Evolutionary conservation across 1,284 basidiomycete species (phyloP).

Genomic region (Pterulicium gracile): DNA sequence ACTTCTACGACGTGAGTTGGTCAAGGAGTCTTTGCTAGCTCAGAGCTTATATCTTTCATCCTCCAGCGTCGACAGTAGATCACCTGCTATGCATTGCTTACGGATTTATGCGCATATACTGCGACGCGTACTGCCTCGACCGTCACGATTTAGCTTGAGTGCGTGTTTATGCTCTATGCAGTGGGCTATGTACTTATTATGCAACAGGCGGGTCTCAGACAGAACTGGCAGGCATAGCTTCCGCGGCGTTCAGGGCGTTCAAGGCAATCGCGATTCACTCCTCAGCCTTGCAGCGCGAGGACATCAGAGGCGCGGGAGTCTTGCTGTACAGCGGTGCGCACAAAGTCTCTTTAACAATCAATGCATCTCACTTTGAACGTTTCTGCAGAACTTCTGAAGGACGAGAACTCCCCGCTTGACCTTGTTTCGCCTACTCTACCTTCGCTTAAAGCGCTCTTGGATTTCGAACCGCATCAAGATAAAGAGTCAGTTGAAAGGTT

Average conservation of each 20-base stretch:
- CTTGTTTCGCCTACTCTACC: slow-evolving; percentile 72
- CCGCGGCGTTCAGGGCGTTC: slow-evolving; percentile 58
- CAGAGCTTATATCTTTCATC: slow-evolving; percentile 3
- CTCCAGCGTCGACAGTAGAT: slow-evolving; percentile 30
- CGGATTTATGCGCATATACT: slow-evolving; percentile 75
- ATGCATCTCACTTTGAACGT: background rate
- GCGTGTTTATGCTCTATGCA: slow-evolving; percentile 17
- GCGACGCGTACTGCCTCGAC: slow-evolving; percentile 54
- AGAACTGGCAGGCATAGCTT: slow-evolving; percentile 59
- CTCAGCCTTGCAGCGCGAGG: slow-evolving; percentile 47
- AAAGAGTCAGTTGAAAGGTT: slow-evolving; percentile 31
- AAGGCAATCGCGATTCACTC: slow-evolving; percentile 52
- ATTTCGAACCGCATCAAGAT: slow-evolving; percentile 31
- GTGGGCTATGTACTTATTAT: slow-evolving; percentile 5
- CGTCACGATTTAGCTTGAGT: slow-evolving; percentile 47
- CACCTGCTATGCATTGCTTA: slow-evolving; percentile 63
- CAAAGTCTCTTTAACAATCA: background rate
- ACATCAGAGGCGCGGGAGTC: slow-evolving; percentile 73
- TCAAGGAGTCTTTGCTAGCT: background rate
- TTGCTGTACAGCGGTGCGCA: slow-evolving; percentile 68
- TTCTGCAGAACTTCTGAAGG: slow-evolving; percentile 64
- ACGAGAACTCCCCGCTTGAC: slow-evolving; percentile 73
- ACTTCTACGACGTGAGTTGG: background rate
- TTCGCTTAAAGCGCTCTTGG: slow-evolving; percentile 66
- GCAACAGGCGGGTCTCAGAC: slow-evolving; percentile 27